Evolutionary conservation across 2,329 filamentous ascomycete species (phyloP), one percentile per base, ranked within the genome.

Genomic region (Cytospora piceicola): DNA sequence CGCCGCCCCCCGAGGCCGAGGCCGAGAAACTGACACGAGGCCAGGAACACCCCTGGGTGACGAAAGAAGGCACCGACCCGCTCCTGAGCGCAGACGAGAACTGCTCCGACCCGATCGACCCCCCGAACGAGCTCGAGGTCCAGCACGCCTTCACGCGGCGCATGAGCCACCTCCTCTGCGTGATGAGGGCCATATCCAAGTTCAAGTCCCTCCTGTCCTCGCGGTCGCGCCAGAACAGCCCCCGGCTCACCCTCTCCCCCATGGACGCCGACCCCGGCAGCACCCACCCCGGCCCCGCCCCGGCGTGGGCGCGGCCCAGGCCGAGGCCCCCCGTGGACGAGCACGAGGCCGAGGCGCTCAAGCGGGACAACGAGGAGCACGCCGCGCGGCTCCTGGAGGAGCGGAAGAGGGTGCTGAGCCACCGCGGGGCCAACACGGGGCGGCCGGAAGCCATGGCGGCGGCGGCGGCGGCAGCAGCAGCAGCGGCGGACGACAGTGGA

Each of bases 11-110:
- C 60, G 69, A n/a, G 67, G 42, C 56, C 58, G 22, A 46, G 5
- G n/a, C n/a, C n/a, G n/a, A n/a, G n/a, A n/a, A 58, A 69, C 70
- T 75, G 57, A 77, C 55, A 8, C 17, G 2, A 58, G 63, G 14
- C 27, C 68, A 97, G 94, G 86, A 90, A 72, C 95, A 99, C 75
- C 87, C 93, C 0, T 99, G 95, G 95, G 93, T 99, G 17, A 98
- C 94, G 7, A 90, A 88, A 72, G 79, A 85, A 64, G 94, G 93
- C 17, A 84, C 81, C 9, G 94, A 98, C 76, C 87, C 87, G 67
- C 81, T 99, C 17, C 82, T 98, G 15, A 87, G 92, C 9, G 85
- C 87, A 54, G 90, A 93, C 69, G 94, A 97, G 73, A 99, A 99
- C 71, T 96, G 92, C 53, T 86, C 90, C 14, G 85, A 93, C 69